phyloP scores from a whole-genome alignment of 768 basidiomycete species.

The Mycena albidolilacea region DNA sequence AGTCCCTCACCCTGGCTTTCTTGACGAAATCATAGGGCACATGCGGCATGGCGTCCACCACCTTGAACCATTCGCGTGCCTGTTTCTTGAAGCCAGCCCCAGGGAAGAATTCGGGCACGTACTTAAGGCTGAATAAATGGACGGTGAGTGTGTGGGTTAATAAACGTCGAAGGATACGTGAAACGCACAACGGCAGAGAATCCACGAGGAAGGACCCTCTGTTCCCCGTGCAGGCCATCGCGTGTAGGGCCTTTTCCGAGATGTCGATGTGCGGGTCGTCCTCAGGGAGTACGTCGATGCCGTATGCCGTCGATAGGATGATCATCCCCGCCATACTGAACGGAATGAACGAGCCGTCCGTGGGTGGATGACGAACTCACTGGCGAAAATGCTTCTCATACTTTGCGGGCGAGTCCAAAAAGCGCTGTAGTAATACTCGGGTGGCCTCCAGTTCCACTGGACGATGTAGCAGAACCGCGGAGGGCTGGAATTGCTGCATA shows the following conservation, averaged over 20 bases:
- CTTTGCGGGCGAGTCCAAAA: background rate
- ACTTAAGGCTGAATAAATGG: slow-evolving; percentile 25
- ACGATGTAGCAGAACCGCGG: background rate
- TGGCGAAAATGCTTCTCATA: slow-evolving; percentile 33
- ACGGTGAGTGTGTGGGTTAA: background rate
- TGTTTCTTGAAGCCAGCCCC: slow-evolving; percentile 55
- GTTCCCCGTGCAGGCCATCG: slow-evolving; percentile 25
- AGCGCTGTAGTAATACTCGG: background rate
- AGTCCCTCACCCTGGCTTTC: background rate
- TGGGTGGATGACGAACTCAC: slow-evolving; percentile 11
- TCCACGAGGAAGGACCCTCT: slow-evolving; percentile 28
- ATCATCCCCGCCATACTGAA: slow-evolving; percentile 34
- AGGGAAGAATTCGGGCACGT: slow-evolving; percentile 57
- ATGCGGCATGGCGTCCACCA: slow-evolving; percentile 32
- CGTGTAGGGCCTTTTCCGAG: slow-evolving; percentile 24
- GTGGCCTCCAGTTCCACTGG: background rate
- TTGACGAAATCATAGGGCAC: slow-evolving; percentile 17
- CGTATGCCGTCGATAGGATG: slow-evolving; percentile 32
- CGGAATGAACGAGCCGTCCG: background rate
- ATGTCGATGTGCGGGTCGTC: slow-evolving; percentile 35
- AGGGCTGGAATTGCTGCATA: background rate
- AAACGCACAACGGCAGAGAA: slow-evolving; percentile 24
- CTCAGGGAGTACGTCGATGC: slow-evolving; percentile 29
- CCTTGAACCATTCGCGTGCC: slow-evolving; percentile 49
- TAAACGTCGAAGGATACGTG: too few species aligned